Evolutionary conservation across 75 land plant species (phyloP).

Genomic region (Adiantum capillusveneris): DNA sequence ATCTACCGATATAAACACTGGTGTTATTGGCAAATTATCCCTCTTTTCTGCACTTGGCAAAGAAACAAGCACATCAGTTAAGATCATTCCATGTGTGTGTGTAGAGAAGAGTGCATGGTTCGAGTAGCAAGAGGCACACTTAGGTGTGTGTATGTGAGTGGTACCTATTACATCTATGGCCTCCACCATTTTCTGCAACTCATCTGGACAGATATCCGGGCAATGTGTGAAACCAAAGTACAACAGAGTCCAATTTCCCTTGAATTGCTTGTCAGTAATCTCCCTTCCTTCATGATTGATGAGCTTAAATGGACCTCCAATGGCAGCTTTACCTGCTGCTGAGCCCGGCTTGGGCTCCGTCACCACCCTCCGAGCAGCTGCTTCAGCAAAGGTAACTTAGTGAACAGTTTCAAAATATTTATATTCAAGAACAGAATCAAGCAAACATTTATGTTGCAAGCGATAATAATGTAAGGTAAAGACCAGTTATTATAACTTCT

Average conservation of each 20-base stretch:
- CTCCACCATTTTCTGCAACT: slow-evolving; percentile 69
- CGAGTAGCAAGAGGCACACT: neutral
- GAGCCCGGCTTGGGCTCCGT: slow-evolving; percentile 51
- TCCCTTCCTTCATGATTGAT: slow-evolving; percentile 76
- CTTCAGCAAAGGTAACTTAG: too few relatives aligned
- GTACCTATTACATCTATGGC: slow-evolving; percentile 85
- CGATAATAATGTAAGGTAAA: neutral
- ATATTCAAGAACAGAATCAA: neutral
- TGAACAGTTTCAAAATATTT: slow-evolving; percentile 45
- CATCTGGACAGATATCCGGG: slow-evolving; percentile 98
- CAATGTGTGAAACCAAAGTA: slow-evolving; percentile 98
- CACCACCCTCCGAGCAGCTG: too few relatives aligned
- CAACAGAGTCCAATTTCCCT: slow-evolving; percentile 81
- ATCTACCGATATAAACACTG: slow-evolving; percentile 79
- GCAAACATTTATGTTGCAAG: neutral
- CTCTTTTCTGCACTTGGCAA: slow-evolving; percentile 49
- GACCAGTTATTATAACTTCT: neutral
- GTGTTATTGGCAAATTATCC: slow-evolving; percentile 49
- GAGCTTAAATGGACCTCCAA: slow-evolving; percentile 93
- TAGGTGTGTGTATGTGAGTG: slow-evolving; percentile 13
- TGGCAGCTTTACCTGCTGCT: slow-evolving; percentile 87
- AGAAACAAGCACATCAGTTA: neutral
- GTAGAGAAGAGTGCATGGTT: too few relatives aligned
- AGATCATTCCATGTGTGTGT: too few relatives aligned
- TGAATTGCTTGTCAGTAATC: slow-evolving; percentile 73